Conservation (phyloP, 2,329 filamentous ascomycete species). For the Hypoxylon sp. region DNA sequence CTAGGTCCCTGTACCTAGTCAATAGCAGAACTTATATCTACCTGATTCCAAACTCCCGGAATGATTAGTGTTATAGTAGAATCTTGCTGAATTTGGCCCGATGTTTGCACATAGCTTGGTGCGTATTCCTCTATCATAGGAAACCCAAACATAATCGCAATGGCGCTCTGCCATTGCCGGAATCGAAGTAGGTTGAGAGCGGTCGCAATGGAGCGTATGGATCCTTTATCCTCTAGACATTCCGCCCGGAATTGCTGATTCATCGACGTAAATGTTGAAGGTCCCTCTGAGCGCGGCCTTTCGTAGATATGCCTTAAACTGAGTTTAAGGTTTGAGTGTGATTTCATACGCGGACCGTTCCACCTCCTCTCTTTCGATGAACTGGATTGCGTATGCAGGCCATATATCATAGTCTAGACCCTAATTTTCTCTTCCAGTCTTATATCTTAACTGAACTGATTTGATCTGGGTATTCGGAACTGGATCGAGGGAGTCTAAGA, state of each 20-base stretch:
- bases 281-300: background rate
- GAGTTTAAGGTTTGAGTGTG: background rate
- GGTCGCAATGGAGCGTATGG: background rate
- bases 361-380: background rate
- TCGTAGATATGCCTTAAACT: background rate
- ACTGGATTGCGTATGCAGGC: background rate
- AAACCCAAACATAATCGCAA: background rate
- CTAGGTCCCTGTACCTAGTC: no score
- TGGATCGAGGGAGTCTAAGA: background rate
- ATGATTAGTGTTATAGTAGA: background rate
- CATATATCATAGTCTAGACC: background rate
- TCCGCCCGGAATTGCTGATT: background rate
- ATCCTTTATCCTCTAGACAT: background rate
- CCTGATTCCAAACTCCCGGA: background rate
- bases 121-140: background rate
- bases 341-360: background rate
- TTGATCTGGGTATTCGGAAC: background rate
- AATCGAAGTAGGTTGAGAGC: background rate
- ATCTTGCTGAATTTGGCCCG: background rate
- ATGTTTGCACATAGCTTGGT: background rate
- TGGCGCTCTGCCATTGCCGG: background rate
- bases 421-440: background rate
- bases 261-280: background rate
- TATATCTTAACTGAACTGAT: background rate
- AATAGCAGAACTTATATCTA: background rate